A percentile compares a stretch with the other conserved stretches of the same genome.
These are phyloP conservation scores for Skeletonema grethae DNA, from an alignment of 108 stramenopile species.

Conservation along the genomic window DNA sequence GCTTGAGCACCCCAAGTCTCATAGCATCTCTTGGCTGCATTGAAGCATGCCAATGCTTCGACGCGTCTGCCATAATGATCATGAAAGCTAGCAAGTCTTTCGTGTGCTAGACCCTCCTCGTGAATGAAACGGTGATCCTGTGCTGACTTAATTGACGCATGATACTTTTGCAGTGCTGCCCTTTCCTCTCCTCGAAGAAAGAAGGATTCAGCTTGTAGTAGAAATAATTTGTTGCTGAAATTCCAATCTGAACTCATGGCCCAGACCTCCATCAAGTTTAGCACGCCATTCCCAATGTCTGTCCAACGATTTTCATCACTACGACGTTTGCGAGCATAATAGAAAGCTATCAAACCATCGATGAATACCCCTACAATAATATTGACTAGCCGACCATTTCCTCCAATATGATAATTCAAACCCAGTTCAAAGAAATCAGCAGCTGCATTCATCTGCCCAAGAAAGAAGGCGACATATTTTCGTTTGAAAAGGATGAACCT, in stretches of 20 bases:
- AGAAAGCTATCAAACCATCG: conserved; percentile 42
- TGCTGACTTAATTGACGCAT: conserved; percentile 34
- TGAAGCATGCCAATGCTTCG: conserved; percentile 19
- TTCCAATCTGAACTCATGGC: conserved; percentile 44
- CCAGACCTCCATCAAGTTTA: conserved; percentile 34
- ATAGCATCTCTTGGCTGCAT: conserved; percentile 36
- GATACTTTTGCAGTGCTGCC: conserved; percentile 36
- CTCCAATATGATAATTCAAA: not conserved
- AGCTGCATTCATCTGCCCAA: conserved; percentile 19
- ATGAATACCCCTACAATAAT: conserved; percentile 35
- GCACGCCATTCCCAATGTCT: conserved; percentile 11
- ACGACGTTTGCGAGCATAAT: conserved; percentile 13
- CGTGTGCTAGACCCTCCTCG: conserved; percentile 48
- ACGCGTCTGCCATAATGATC: conserved; percentile 3
- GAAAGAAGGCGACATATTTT: conserved; percentile 13
- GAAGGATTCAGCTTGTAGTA: conserved; percentile 47
- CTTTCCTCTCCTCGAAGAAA: conserved; percentile 32
- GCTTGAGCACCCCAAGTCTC: conserved; percentile 46
- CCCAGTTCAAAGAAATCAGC: conserved; percentile 13
- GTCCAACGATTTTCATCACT: conserved; percentile 7
- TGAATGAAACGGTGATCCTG: conserved; percentile 41
- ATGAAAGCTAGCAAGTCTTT: conserved; percentile 28
- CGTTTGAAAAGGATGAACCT: conserved; percentile 4
- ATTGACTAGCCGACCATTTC: conserved; percentile 21
- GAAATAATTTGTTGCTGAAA: conserved; percentile 42